phyloP scores from a whole-genome alignment of 768 basidiomycete genomes.

The Agrocybe pediades region DNA sequence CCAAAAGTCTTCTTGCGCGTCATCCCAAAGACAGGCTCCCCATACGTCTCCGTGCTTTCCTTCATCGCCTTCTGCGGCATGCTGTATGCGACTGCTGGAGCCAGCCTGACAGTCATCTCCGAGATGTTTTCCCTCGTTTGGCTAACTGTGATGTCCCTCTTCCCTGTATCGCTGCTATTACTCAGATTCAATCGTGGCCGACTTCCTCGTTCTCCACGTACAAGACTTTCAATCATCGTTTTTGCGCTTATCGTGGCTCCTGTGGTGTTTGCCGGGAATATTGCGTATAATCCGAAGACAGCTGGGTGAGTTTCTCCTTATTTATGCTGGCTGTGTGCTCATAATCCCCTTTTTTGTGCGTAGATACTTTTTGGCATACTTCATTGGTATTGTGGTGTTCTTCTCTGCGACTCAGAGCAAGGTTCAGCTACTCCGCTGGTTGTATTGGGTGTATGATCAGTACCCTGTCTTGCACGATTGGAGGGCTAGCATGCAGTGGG shows the following conservation, averaged over 20 bases:
- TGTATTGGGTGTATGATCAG: conserved; percentile 69
- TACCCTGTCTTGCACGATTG: conserved; percentile 46
- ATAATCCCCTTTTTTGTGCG: conserved; percentile 3
- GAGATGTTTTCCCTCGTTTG: conserved; percentile 73
- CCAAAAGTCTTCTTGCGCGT: conserved; percentile 51
- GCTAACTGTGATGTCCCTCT: conserved; percentile 65
- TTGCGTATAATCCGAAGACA: conserved; percentile 57
- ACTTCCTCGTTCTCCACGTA: conserved; percentile 42
- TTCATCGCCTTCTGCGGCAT: conserved; percentile 51
- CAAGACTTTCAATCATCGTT: conserved; percentile 42
- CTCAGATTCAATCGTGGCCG: conserved; percentile 69
- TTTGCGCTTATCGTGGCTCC: conserved; percentile 42
- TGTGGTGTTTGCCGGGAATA: conserved; percentile 57
- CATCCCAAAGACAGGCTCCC: conserved; percentile 51
- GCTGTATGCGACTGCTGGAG: conserved; percentile 61
- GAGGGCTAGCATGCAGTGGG: conserved; percentile 41
- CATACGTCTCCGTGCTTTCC: conserved; percentile 50
- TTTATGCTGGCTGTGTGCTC: not conserved
- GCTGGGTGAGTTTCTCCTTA: conserved; percentile 42
- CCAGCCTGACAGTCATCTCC: conserved; percentile 52
- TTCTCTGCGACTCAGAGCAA: conserved; percentile 58
- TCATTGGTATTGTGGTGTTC: conserved; percentile 46
- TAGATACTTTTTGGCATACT: conserved; percentile 67
- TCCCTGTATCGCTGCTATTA: conserved; percentile 59
- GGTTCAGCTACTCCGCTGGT: conserved; percentile 49